Evolutionary conservation across 2,329 filamentous ascomycete genomes (phyloP).

Genomic region (Pseudogymnoascus sp.): DNA sequence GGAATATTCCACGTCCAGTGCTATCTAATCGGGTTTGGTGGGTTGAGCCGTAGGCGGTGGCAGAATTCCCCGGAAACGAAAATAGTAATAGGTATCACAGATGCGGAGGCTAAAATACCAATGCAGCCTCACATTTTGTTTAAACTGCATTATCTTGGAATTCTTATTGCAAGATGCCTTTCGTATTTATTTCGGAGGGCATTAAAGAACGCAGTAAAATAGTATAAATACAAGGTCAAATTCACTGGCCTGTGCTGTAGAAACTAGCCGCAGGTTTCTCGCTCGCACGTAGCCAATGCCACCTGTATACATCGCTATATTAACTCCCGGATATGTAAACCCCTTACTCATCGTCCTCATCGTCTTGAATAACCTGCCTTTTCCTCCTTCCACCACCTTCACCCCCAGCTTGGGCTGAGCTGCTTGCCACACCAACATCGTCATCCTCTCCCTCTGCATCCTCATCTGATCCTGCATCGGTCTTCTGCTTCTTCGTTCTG

Average conservation of each 20-base stretch:
- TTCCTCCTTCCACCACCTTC: slow-evolving; percentile 36
- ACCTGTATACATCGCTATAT: background rate
- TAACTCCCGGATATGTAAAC: background rate
- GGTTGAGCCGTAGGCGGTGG: slow-evolving; percentile 1
- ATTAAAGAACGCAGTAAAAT: background rate
- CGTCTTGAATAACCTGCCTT: slow-evolving; percentile 52
- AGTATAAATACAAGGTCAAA: slow-evolving; percentile 2
- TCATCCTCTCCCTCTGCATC: slow-evolving; percentile 46
- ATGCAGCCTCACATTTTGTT: background rate
- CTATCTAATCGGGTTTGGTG: slow-evolving; percentile 7
- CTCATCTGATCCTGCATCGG: slow-evolving; percentile 36
- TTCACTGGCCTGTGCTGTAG: background rate
- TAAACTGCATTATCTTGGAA: background rate
- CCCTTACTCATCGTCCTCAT: slow-evolving; percentile 41
- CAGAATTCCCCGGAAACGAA: background rate
- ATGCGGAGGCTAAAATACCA: background rate
- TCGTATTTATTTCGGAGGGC: background rate
- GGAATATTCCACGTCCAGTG: slow-evolving; percentile 8
- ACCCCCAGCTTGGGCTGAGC: slow-evolving; percentile 30
- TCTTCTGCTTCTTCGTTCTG: slow-evolving; percentile 28
- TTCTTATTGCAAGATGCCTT: background rate
- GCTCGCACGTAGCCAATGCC: background rate
- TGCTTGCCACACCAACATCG: slow-evolving; percentile 43
- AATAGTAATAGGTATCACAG: background rate
- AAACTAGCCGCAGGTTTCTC: background rate